phyloP scores from a whole-genome alignment of 2,329 filamentous ascomycete species.

The Pyrenochaeta sp. region DNA sequence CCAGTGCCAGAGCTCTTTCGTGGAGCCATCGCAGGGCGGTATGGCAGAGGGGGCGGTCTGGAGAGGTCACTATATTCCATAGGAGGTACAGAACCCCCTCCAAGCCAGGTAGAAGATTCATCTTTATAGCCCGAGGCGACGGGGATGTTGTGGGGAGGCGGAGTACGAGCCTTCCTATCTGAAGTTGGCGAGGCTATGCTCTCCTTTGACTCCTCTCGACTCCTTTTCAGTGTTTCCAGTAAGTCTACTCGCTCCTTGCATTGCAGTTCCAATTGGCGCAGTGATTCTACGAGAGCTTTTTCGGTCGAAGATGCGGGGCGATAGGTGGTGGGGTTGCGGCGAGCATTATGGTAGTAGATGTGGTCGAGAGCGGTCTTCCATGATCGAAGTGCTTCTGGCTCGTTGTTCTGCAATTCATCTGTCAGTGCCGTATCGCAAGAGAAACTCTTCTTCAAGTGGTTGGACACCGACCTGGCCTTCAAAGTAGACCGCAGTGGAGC shows the following conservation, averaged over 20 bases:
- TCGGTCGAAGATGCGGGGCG: constrained; percentile 82
- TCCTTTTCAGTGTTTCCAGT: constrained; percentile 79
- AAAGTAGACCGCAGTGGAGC: constrained; percentile 95
- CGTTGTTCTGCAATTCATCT: constrained; percentile 74
- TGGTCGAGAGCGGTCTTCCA: constrained; percentile 90
- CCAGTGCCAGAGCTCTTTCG: constrained; percentile 56
- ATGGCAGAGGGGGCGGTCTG: constrained; percentile 69
- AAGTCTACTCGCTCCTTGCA: constrained; percentile 94
- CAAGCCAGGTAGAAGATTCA: constrained; percentile 67
- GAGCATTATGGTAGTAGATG: constrained; percentile 86
- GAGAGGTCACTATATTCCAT: constrained; percentile 83
- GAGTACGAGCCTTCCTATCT: constrained; percentile 32
- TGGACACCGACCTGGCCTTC: constrained; percentile 76
- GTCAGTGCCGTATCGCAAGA: constrained; percentile 5
- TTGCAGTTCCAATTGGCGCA: constrained; percentile 84
- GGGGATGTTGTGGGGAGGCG: constrained; percentile 30
- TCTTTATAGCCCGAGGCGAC: constrained; percentile 18
- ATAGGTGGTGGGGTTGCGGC: constrained; percentile 74
- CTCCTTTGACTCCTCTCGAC: constrained; percentile 62
- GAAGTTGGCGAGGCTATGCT: constrained; percentile 34
- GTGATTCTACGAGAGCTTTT: constrained; percentile 79
- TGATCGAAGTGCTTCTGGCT: constrained; percentile 86
- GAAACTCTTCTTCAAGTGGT: constrained; percentile 1
- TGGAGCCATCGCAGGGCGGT: constrained; percentile 59
- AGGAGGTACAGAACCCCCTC: constrained; percentile 81